phyloP scores from a whole-genome alignment of 139 green algal species.

The Prasinococcaceae sp. region DNA sequence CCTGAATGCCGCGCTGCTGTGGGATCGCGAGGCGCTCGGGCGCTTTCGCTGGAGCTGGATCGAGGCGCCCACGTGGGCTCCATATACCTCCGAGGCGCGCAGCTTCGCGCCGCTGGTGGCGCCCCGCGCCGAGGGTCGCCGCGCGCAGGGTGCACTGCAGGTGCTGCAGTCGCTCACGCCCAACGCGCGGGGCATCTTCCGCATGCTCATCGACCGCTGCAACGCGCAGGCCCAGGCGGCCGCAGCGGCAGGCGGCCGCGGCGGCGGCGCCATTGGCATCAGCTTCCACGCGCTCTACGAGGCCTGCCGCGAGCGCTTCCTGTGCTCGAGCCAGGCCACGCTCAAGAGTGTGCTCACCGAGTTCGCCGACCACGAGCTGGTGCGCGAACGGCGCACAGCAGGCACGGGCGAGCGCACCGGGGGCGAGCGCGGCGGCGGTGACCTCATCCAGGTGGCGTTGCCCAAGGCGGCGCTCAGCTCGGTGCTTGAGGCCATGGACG shows the following conservation, averaged over 20 bases:
- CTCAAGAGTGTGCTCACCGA: constrained; percentile 63
- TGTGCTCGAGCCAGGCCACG: constrained; percentile 55
- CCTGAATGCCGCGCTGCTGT: constrained; percentile 50
- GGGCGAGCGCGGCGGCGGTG: too few species aligned
- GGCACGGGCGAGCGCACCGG: too few species aligned
- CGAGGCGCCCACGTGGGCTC: too few species aligned
- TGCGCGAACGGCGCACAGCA: background rate
- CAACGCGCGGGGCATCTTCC: constrained; percentile 55
- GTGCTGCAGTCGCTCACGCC: constrained; percentile 48
- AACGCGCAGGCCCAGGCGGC: too few species aligned
- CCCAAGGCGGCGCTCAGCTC: too few species aligned
- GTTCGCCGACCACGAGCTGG: constrained; percentile 46
- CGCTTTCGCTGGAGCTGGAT: too few species aligned
- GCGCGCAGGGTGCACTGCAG: too few species aligned
- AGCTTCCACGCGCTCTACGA: constrained; percentile 34
- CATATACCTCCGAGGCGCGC: background rate
- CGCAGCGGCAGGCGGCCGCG: background rate
- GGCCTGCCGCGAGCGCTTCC: constrained; percentile 65
- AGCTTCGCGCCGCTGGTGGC: background rate
- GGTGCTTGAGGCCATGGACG: too few species aligned
- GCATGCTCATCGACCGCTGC: too few species aligned
- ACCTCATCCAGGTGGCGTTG: too few species aligned
- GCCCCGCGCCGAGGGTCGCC: background rate
- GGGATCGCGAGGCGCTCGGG: too few species aligned
- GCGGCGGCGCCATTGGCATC: background rate